phyloP scores from a whole-genome alignment of 1,139 yeast species.

The Hemisphaericaspora lyxosophila region DNA sequence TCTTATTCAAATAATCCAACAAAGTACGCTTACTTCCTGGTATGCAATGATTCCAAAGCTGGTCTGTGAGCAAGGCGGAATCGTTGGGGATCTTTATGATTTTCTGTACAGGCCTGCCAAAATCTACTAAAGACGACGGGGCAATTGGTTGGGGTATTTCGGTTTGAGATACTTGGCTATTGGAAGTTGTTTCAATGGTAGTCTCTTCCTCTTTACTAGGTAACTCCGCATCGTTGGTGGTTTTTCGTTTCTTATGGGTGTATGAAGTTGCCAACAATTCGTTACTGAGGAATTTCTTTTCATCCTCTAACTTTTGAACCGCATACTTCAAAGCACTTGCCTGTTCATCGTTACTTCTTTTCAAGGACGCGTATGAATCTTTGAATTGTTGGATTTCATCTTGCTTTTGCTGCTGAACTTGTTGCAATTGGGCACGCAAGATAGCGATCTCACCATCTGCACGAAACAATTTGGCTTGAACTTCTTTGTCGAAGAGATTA shows the following conservation, averaged over 20 bases:
- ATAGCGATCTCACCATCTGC: conserved; percentile 81
- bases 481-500: conserved; percentile 9
- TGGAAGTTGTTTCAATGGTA: not conserved
- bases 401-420: conserved; percentile 44
- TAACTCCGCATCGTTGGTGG: not conserved
- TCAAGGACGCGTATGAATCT: conserved; percentile 28
- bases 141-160: not conserved
- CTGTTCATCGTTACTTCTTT: conserved; percentile 40
- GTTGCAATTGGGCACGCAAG: conserved; percentile 60
- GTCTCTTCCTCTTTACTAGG: not conserved
- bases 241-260: conserved; percentile 16
- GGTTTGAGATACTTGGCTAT: not conserved
- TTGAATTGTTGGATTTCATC: conserved; percentile 45
- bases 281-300: conserved; percentile 60
- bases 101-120: conserved; percentile 12
- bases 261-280: conserved; percentile 31
- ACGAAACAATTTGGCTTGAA: conserved; percentile 33
- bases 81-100: conserved; percentile 33
- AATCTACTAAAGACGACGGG: not conserved
- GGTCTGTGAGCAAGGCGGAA: conserved; percentile 35
- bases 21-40: conserved; percentile 52
- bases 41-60: conserved; percentile 40
- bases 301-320: conserved; percentile 63
- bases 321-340: conserved; percentile 41
- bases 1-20: conserved; percentile 48